Conservation (phyloP, 345 rosid genomes). For the Chamaenerion angustifolium region DNA sequence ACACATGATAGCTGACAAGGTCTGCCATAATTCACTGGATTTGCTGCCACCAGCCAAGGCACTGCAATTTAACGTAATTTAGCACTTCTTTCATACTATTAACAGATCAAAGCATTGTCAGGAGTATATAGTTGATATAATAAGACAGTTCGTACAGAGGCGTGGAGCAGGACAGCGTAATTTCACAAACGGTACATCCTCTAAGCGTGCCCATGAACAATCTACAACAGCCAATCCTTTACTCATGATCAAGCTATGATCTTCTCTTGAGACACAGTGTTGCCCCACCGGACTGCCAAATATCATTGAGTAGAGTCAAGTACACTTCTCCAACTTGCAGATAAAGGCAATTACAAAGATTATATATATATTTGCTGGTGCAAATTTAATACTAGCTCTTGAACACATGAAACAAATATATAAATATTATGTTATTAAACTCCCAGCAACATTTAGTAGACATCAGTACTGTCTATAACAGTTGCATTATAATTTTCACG, state of each 20-base stretch:
- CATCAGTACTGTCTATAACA: too few species aligned
- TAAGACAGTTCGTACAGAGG: constrained; percentile 42
- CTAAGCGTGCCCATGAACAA: constrained; percentile 95
- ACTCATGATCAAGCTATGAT: constrained; percentile 50
- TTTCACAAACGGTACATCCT: constrained; percentile 87
- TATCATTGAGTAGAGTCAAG: not conserved
- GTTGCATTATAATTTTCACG: too few species aligned
- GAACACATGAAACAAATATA: too few species aligned
- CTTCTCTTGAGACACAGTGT: constrained; percentile 83
- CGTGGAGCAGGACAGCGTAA: constrained; percentile 88
- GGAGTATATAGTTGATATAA: not conserved
- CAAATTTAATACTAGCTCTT: too few species aligned
- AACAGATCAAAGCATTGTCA: not conserved
- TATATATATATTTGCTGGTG: too few species aligned
- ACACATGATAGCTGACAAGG: constrained; percentile 92
- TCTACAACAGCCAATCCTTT: constrained; percentile 95
- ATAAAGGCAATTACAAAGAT: too few species aligned
- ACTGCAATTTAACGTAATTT: constrained; percentile 32
- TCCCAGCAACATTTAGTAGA: too few species aligned
- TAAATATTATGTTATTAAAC: too few species aligned
- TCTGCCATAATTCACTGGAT: constrained; percentile 93
- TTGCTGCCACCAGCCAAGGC: constrained; percentile 99
- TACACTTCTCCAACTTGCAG: too few species aligned
- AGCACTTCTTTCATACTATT: not conserved
- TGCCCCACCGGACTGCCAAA: constrained; percentile 76